Evolutionary conservation across 108 stramenopile species (phyloP).

Genomic region (Discostella pseudostelligera): DNA sequence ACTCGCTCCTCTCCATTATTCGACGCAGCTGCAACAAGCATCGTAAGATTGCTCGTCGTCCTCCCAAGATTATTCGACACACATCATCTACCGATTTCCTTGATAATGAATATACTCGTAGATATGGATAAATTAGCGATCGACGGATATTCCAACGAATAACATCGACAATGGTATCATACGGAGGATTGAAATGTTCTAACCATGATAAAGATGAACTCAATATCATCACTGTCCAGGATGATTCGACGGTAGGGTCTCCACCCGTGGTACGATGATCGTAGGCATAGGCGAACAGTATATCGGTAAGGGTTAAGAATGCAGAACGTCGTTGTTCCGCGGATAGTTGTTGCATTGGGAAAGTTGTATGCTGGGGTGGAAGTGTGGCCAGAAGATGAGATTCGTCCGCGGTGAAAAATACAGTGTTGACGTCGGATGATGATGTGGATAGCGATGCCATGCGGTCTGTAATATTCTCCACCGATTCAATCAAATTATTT

Average conservation of each 20-base stretch:
- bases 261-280: constrained; percentile 90
- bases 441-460: background rate
- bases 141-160: constrained; percentile 63
- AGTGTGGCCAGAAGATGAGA: constrained; percentile 59
- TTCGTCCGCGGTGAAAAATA: constrained; percentile 65
- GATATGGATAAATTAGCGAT: constrained; percentile 86
- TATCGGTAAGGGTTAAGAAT: constrained; percentile 63
- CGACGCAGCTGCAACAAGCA: constrained; percentile 72
- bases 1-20: constrained; percentile 86
- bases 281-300: constrained; percentile 87
- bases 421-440: background rate
- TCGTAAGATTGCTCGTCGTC: constrained; percentile 62
- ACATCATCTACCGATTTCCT: constrained; percentile 49
- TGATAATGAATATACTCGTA: constrained; percentile 68
- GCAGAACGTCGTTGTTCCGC: constrained; percentile 31
- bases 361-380: constrained; percentile 47
- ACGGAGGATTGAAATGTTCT: constrained; percentile 54
- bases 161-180: constrained; percentile 40
- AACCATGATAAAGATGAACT: constrained; percentile 83
- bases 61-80: constrained; percentile 49
- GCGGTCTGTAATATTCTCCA: background rate
- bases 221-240: constrained; percentile 87
- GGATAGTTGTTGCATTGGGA: constrained; percentile 4
- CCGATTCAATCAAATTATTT: constrained; percentile 7
- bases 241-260: constrained; percentile 89